Percentiles rank a stretch among this genome's conserved stretches.
phyloP scores from a whole-genome alignment of 2,329 filamentous ascomycete genomes.

The Rutstroemia sydowiana region DNA sequence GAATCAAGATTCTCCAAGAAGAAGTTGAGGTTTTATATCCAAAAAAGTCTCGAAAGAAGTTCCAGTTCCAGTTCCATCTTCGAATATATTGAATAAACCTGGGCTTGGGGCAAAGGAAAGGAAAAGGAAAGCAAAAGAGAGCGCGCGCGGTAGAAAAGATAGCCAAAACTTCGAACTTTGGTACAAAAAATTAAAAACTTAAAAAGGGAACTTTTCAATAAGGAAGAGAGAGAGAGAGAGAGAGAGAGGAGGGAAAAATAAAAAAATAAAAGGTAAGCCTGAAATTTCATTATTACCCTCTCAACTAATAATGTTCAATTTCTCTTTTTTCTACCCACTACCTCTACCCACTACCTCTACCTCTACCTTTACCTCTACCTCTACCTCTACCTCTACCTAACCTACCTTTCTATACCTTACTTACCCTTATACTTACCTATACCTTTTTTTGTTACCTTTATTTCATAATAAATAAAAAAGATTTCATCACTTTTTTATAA shows the following conservation, averaged over 20 bases:
- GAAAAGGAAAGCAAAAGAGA: neutral
- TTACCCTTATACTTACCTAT: no score
- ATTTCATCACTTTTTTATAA: no score
- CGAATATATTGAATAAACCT: neutral
- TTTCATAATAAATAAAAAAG: no score
- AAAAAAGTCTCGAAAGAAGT: neutral
- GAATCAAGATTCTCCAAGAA: neutral
- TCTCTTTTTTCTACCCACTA: neutral
- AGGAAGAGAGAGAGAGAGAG: neutral
- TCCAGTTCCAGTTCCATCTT: neutral
- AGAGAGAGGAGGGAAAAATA: neutral
- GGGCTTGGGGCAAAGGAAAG: neutral
- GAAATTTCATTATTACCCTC: conserved; percentile 5
- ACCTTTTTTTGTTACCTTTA: no score
- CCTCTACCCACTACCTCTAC: neutral
- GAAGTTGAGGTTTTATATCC: neutral
- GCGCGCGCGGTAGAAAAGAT: no score
- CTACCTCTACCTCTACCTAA: neutral
- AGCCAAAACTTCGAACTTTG: no score
- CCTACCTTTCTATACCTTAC: neutral
- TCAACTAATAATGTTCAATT: neutral
- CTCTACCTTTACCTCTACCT: no score
- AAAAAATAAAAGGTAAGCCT: conserved; percentile 5
- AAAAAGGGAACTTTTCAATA: neutral
- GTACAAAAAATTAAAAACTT: no score